Percentiles rank a stretch among this genome's conserved stretches.
Evolutionary conservation across 2,329 filamentous ascomycete species (phyloP).

Genomic region (Pseudopithomyces chartarum): DNA sequence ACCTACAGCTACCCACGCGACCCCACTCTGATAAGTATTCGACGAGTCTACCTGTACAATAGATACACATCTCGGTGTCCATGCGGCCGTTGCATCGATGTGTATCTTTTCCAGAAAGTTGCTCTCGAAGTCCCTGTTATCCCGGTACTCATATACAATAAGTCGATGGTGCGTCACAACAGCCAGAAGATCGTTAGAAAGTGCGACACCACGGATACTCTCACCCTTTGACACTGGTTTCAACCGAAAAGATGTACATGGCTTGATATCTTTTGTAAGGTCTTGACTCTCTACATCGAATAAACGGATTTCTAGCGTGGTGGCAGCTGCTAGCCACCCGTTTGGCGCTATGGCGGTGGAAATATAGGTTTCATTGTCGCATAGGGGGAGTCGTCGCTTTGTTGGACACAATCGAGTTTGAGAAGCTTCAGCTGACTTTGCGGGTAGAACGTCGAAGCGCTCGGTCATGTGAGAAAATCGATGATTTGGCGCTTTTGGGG

Average conservation of each 20-base stretch:
- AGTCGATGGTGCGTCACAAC: slow-evolving; percentile 26
- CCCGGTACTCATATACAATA: slow-evolving; percentile 24
- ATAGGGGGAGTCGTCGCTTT: slow-evolving; percentile 5
- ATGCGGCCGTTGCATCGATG: slow-evolving; percentile 16
- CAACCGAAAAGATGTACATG: not conserved
- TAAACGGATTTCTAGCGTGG: slow-evolving; percentile 18
- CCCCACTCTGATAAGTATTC: slow-evolving; percentile 3
- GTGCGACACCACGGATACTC: slow-evolving; percentile 20
- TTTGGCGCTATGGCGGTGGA: slow-evolving; percentile 22
- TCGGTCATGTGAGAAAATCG: not conserved
- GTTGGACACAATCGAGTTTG: slow-evolving; percentile 13
- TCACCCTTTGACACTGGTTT: slow-evolving; percentile 8
- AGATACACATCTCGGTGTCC: slow-evolving; percentile 23
- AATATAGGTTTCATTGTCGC: slow-evolving; percentile 10
- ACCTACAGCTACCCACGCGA: slow-evolving; percentile 23
- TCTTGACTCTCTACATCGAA: slow-evolving; percentile 16
- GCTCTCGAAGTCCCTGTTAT: slow-evolving; percentile 1
- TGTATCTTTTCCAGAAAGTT: slow-evolving; percentile 7
- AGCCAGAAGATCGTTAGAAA: slow-evolving; percentile 26
- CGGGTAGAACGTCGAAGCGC: slow-evolving; percentile 11
- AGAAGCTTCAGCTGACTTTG: slow-evolving; percentile 8
- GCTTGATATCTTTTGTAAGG: slow-evolving; percentile 4
- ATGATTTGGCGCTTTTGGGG: not conserved
- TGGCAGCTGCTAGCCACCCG: slow-evolving; percentile 20
- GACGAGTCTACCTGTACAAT: slow-evolving; percentile 17